Evolutionary conservation across 202 grass and related monocot genomes (phyloP).

Genomic region (Eragrostis tef): DNA sequence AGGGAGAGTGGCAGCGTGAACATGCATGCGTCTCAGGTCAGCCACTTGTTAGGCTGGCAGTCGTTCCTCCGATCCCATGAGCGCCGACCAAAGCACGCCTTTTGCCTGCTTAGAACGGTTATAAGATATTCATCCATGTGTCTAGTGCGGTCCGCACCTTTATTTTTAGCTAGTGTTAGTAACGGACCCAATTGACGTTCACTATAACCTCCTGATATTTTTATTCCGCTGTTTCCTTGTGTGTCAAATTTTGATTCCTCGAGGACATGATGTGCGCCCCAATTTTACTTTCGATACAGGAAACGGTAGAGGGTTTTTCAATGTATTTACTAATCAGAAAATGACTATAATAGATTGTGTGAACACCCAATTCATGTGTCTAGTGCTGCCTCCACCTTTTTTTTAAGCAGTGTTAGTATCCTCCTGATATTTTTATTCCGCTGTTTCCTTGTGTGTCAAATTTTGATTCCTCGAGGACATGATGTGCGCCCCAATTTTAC

Average conservation of each 20-base stretch:
- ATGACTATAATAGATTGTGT: not conserved
- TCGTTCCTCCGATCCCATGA: not conserved
- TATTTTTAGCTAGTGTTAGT: not conserved
- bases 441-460: too few relatives aligned
- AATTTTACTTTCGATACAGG: not conserved
- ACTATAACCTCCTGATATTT: not conserved
- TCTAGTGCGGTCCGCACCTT: conserved; percentile 1
- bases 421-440: not conserved
- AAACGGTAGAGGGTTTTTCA: not conserved
- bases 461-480: too few relatives aligned
- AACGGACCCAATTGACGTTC: not conserved
- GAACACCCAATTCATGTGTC: not conserved
- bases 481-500: not conserved
- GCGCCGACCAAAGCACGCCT: conserved; percentile 34
- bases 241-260: too few relatives aligned
- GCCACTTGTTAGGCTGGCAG: not conserved
- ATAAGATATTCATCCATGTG: not conserved
- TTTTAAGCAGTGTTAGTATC: not conserved
- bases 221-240: not conserved
- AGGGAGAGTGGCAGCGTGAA: not conserved
- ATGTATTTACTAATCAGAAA: not conserved
- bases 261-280: not conserved
- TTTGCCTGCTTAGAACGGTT: not conserved
- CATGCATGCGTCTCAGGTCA: not conserved
- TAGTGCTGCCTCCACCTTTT: conserved; percentile 1